Conservation (phyloP, 139 green algal genomes). For the Ettlia oleoabundans region DNA sequence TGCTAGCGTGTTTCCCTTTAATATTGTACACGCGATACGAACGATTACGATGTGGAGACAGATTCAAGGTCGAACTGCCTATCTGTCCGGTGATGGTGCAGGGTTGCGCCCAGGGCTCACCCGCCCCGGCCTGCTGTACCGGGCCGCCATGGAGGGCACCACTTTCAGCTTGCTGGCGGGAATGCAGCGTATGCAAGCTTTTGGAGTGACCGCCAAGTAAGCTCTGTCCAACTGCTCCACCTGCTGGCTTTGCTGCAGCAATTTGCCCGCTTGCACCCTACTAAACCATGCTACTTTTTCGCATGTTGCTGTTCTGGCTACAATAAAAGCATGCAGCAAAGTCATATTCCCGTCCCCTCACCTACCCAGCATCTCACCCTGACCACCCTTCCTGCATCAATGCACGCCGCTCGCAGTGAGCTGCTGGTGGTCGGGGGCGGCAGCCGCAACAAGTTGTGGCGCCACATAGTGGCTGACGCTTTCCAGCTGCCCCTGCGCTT, state of each 20-base stretch:
- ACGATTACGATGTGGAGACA: no score
- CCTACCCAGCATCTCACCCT: no score
- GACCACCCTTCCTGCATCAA: no score
- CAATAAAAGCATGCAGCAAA: no score
- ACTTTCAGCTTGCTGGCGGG: slow-evolving; percentile 81
- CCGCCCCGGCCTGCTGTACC: slow-evolving; percentile 79
- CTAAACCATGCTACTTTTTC: no score
- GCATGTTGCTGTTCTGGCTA: no score
- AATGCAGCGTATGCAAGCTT: slow-evolving; percentile 39
- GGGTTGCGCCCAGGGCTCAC: slow-evolving; percentile 53
- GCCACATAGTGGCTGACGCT: slow-evolving; percentile 82
- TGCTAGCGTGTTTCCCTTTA: neutral
- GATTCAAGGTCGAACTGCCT: neutral
- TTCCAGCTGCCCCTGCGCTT: slow-evolving; percentile 70
- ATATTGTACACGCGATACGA: no score
- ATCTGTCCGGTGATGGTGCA: neutral
- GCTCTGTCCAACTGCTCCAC: neutral
- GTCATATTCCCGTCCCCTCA: no score
- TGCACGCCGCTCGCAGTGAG: slow-evolving; percentile 24
- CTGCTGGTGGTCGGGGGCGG: slow-evolving; percentile 87
- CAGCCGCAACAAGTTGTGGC: slow-evolving; percentile 80
- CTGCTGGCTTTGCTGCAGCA: neutral
- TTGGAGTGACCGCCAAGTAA: slow-evolving; percentile 52
- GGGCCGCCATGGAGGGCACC: slow-evolving; percentile 84
- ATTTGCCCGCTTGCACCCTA: no score